phyloP scores from a whole-genome alignment of 768 basidiomycete species.

The Boletus bicolor region DNA sequence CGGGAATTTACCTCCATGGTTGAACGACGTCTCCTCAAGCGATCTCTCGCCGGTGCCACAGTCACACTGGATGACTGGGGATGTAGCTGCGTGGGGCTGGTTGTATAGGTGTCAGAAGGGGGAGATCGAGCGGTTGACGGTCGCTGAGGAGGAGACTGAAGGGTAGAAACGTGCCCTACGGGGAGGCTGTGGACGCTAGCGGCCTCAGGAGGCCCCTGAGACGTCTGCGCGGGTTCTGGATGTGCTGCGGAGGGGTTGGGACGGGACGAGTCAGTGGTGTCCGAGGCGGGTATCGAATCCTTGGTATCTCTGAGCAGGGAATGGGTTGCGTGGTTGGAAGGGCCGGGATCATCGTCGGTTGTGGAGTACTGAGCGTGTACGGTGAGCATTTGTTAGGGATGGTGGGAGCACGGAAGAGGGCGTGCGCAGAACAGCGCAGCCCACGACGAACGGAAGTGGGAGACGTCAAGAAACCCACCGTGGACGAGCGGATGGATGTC shows the following conservation, averaged over 20 bases:
- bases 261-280: slow-evolving; percentile 22
- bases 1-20: slow-evolving; percentile 50
- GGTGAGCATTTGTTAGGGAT: background rate
- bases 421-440: too few species aligned
- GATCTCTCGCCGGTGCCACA: slow-evolving; percentile 31
- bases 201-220: slow-evolving; percentile 41
- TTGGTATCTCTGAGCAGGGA: background rate
- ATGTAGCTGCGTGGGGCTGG: background rate
- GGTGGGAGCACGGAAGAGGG: too few species aligned
- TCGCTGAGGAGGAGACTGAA: slow-evolving; percentile 32
- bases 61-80: slow-evolving; percentile 17
- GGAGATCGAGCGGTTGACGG: slow-evolving; percentile 34
- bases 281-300: background rate
- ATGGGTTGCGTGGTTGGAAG: background rate
- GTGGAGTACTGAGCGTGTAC: background rate
- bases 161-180: slow-evolving; percentile 46
- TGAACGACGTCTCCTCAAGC: slow-evolving; percentile 47
- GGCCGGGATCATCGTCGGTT: background rate
- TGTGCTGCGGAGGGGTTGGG: slow-evolving; percentile 27
- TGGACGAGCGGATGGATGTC: background rate
- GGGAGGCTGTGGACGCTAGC: slow-evolving; percentile 63
- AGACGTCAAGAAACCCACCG: slow-evolving; percentile 2
- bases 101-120: background rate
- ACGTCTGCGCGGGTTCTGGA: slow-evolving; percentile 15
- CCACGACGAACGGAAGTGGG: background rate